Conservation (phyloP, 2,329 filamentous ascomycete species). For the Fusarium foetens region DNA sequence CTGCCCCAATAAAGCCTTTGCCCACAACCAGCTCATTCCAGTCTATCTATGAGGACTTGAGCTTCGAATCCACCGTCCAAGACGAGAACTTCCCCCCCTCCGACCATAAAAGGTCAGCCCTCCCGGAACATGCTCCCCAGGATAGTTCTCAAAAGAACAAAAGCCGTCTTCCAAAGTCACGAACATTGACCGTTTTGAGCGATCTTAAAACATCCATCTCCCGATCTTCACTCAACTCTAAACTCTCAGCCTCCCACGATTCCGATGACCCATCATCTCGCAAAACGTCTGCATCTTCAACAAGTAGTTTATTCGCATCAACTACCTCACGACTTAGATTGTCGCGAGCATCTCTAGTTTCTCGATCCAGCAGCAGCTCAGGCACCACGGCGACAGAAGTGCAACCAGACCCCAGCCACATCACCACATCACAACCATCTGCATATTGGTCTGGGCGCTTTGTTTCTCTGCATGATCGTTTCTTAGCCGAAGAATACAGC, state of each 20-base stretch:
- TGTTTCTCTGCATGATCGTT: constrained; percentile 63
- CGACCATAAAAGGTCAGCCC: neutral
- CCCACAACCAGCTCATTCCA: constrained; percentile 30
- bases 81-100: constrained; percentile 46
- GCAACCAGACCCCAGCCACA: constrained; percentile 42
- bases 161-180: constrained; percentile 55
- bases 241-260: constrained; percentile 22
- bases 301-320: constrained; percentile 25
- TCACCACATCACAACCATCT: constrained; percentile 57
- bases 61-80: constrained; percentile 17
- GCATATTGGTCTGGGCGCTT: constrained; percentile 73
- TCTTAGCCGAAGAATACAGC: constrained; percentile 44
- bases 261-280: constrained; percentile 29
- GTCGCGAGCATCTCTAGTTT: constrained; percentile 30
- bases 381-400: constrained; percentile 24
- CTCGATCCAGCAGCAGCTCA: constrained; percentile 29
- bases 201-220: constrained; percentile 59
- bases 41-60: neutral
- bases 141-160: neutral
- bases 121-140: neutral
- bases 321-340: constrained; percentile 36
- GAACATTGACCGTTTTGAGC: constrained; percentile 57
- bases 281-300: constrained; percentile 34
- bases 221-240: constrained; percentile 43
- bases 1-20: constrained; percentile 16